Percentiles rank a stretch among this genome's conserved stretches.
Conservation (phyloP, 305 asterid species). For the Fraxinus ornus region DNA sequence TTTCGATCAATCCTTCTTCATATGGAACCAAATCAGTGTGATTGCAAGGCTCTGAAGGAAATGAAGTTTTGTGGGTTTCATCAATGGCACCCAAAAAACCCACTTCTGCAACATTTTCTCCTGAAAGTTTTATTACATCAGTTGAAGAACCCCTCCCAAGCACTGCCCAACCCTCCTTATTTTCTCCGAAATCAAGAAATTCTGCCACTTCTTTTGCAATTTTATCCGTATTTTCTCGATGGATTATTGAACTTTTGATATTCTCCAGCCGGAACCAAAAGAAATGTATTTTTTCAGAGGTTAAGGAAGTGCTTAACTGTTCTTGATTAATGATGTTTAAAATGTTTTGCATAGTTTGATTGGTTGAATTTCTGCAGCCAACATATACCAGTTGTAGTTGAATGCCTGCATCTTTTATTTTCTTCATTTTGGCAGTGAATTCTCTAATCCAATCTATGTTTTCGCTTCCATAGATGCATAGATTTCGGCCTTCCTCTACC, state of each 20-base stretch:
- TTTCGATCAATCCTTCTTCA: slow-evolving; percentile 50
- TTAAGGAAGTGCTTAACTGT: slow-evolving; percentile 37
- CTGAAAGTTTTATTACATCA: slow-evolving; percentile 37
- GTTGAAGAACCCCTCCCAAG: slow-evolving; percentile 45
- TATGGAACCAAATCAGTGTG: slow-evolving; percentile 39
- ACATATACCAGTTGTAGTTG: slow-evolving; percentile 58
- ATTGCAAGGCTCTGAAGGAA: slow-evolving; percentile 31
- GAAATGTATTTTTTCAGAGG: slow-evolving; percentile 34
- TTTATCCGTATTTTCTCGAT: slow-evolving; percentile 20
- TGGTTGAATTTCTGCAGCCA: slow-evolving; percentile 52
- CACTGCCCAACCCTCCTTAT: slow-evolving; percentile 45
- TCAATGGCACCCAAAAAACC: slow-evolving; percentile 47
- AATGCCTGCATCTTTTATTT: slow-evolving; percentile 34
- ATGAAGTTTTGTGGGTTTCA: slow-evolving; percentile 29
- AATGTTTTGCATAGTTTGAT: slow-evolving; percentile 33
- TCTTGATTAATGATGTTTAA: slow-evolving; percentile 46
- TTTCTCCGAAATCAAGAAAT: slow-evolving; percentile 31
- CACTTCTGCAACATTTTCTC: slow-evolving; percentile 27
- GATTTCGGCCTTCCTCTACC: slow-evolving; percentile 50
- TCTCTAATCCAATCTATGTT: slow-evolving; percentile 57
- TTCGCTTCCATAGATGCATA: slow-evolving; percentile 65
- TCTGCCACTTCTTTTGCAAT: slow-evolving; percentile 28
- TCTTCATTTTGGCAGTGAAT: slow-evolving; percentile 34
- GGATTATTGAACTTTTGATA: slow-evolving; percentile 33
- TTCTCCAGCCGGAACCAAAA: slow-evolving; percentile 65